These are phyloP conservation scores for Umbelopsis vinacea DNA, from an alignment of 192 early-diverging fungal genomes.

Conservation along the genomic window DNA sequence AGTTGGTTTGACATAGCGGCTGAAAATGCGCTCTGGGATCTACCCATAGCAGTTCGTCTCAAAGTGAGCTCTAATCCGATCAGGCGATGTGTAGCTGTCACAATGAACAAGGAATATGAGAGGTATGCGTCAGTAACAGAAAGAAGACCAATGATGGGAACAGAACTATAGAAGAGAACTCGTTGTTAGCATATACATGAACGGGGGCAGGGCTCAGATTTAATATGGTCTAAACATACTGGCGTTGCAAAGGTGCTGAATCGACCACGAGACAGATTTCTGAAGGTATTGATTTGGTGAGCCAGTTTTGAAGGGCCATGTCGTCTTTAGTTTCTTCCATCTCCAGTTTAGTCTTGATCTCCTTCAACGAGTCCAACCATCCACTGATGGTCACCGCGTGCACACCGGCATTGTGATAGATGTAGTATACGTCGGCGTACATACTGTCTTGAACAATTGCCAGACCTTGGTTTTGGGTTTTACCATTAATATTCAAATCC, in stretches of 20 bases:
- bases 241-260: constrained; percentile 25
- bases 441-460: constrained; percentile 59
- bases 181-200: not conserved
- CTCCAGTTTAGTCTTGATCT: constrained; percentile 29
- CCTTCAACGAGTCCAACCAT: constrained; percentile 54
- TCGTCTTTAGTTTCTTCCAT: constrained; percentile 17
- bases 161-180: constrained; percentile 30
- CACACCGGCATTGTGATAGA: constrained; percentile 71
- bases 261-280: constrained; percentile 19
- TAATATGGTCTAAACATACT: not conserved
- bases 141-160: constrained; percentile 61
- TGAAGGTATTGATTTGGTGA: constrained; percentile 36
- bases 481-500: not conserved
- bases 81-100: constrained; percentile 59
- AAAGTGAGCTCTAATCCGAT: constrained; percentile 55
- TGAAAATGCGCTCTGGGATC: constrained; percentile 7
- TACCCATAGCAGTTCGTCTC: not conserved
- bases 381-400: constrained; percentile 64
- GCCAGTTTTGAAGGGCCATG: constrained; percentile 23
- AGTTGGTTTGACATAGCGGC: constrained; percentile 16
- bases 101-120: constrained; percentile 68
- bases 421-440: constrained; percentile 67
- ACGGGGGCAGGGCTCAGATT: not conserved
- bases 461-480: not conserved
- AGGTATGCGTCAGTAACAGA: constrained; percentile 69